Evolutionary conservation across 305 asterid genomes (phyloP), one percentile per base, ranked within the genome.

Genomic region (Fraxinus paxiana): DNA sequence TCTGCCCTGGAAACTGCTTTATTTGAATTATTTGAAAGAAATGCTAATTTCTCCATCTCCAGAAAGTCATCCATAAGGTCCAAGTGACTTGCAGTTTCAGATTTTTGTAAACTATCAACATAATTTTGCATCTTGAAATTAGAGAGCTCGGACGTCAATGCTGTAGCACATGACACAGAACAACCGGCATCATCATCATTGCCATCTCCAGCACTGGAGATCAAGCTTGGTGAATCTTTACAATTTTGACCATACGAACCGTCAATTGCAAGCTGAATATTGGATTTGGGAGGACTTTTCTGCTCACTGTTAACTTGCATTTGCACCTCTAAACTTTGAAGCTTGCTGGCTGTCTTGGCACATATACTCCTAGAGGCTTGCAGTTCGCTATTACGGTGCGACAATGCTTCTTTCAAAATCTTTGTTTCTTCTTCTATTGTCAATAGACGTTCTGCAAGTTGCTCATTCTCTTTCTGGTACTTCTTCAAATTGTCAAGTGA

Each of bases 381-480:
- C 83, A 96, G 85, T 85, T 96, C 99, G 79, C 91, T 89, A 85
- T 96, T 96, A 77, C 98, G 96, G 75, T 90, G 89, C 24, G 97
- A 92, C 90, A 96, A 85, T n/a, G 96, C 99, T 85, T 96, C 98
- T 88, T 96, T 96, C 73, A 96, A 82, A 96, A 96, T 94, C 89
- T 92, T 92, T 24, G 95, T 94, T 86, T 96, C 99, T 81, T 96
- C 99, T 83, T 96, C 98, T 97, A 92, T 91, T 51, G 89, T 92
- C 34, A 96, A 43, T 34, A 96, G 85, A 59, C 97, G 92, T 70
- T 92, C 97, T 0, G 95, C 92, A 34, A 96, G 93, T 46, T 89
- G 80, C 85, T 94, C 97, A 20, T 88, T 90, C 77, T 96, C 98
- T 85, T 89, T 92, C 26, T 86, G 88, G 86, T 79, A 89, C 84